phyloP scores from a whole-genome alignment of 148 eudicot species.

The Cornus florida region DNA sequence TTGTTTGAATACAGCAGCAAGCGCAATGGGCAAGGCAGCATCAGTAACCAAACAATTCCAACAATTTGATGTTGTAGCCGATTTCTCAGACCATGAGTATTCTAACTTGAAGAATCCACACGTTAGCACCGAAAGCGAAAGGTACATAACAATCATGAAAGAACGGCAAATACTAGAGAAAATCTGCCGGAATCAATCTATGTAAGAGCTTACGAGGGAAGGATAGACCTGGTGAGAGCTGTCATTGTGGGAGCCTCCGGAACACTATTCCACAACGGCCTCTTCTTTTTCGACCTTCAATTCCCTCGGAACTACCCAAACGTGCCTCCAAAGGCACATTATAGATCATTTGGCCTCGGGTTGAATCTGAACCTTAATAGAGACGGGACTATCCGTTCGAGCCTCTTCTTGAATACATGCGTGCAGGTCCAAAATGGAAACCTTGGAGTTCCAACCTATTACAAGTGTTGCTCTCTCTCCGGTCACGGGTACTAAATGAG shows the following conservation, averaged over 20 bases:
- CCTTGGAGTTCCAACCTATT: slow-evolving; percentile 44
- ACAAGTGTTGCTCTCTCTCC: slow-evolving; percentile 74
- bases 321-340: slow-evolving; percentile 52
- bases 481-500: slow-evolving; percentile 62
- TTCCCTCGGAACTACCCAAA: slow-evolving; percentile 65
- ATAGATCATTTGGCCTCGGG: slow-evolving; percentile 48
- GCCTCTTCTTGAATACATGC: slow-evolving; percentile 47
- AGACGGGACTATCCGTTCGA: slow-evolving; percentile 68
- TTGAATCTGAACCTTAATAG: slow-evolving; percentile 71
- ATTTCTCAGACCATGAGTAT: slow-evolving; percentile 7
- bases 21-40: too few species aligned
- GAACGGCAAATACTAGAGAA: slow-evolving; percentile 65
- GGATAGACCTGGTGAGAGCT: slow-evolving; percentile 68
- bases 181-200: slow-evolving; percentile 59
- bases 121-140: background rate
- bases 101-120: background rate
- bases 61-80: slow-evolving; percentile 5
- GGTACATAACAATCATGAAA: slow-evolving; percentile 50
- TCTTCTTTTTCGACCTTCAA: slow-evolving; percentile 69
- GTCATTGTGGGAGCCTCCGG: slow-evolving; percentile 75
- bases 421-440: slow-evolving; percentile 57
- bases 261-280: slow-evolving; percentile 79
- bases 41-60: background rate
- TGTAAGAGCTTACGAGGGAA: slow-evolving; percentile 63
- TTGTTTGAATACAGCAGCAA: too few species aligned